Base-by-base conservation (phyloP, 2,329 filamentous ascomycete species). In the Talaromyces sp. region DNA sequence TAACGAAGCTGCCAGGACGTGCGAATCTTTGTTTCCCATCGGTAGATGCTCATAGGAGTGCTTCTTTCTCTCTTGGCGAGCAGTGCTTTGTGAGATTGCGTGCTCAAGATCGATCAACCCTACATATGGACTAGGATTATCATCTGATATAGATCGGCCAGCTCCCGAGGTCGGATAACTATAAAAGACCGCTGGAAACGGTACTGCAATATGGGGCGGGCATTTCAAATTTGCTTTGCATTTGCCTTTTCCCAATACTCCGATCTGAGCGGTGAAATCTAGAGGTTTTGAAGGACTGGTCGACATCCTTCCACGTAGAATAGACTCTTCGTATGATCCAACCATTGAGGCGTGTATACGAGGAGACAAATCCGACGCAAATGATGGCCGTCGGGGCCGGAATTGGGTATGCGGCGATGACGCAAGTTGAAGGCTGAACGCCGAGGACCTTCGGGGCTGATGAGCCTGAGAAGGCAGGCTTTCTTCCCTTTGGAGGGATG, bases 321-420 rank as follows among this genome's bases (percentile, higher is more conserved):
- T 97, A 31, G 92, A 97, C 77, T 99, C 95, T 76, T 99, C 95
- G 68, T 97, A 99, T 1, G 94, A 97, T 2, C 95, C 95, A 2
- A 98, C 94, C 90, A 99, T 96, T 3, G 93, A 93, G 8, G 94
- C 93, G 75, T 96, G 92, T 61, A 94, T 90, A 31, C 95, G 79
- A 4, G 91, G 89, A 2, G 91, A 92, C 2, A 82, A 79, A 53
- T 96, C 93, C 0, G 89, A 87, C 16, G 85, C 83, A 53, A 91
- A 80, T 0, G 93, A 97, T 0, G 89, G 87, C 51, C 92, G 83
- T 74, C 16, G 85, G 80, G 27, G 81, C 80, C 33, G 78, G 71
- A 16, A 75, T 33, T 64, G 68, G 33, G 67, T 71, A 65, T 65
- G 79, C 66, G 69, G 81, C 67, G 72, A 79, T 75, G 63, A 84